phyloP scores from a whole-genome alignment of 495 filamentous ascomycete genomes.

The Saxophila tyrrhenica region DNA sequence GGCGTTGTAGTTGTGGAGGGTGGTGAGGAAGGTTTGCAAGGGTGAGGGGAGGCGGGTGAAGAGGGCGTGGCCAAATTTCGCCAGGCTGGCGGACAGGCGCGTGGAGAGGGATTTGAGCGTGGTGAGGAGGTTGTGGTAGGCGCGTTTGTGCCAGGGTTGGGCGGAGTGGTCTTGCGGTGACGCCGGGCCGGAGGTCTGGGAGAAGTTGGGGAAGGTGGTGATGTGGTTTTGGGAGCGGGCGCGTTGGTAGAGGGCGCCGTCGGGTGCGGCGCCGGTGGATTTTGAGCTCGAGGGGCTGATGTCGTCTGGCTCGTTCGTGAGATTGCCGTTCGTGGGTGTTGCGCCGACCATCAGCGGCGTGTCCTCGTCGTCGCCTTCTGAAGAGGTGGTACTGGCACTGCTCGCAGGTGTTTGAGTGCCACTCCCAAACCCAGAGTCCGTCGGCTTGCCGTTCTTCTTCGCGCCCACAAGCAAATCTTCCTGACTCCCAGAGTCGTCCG shows the following conservation, averaged over 20 bases:
- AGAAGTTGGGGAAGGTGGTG: slow-evolving; percentile 23
- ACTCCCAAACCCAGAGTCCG: slow-evolving; percentile 20
- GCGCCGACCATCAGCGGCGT: slow-evolving; percentile 21
- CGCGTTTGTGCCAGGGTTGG: background rate
- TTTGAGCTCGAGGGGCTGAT: background rate
- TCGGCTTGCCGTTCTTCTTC: slow-evolving; percentile 30
- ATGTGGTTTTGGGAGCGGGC: slow-evolving; percentile 21
- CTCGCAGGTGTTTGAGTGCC: slow-evolving; percentile 19
- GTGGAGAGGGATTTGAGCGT: background rate
- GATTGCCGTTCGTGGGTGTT: slow-evolving; percentile 36
- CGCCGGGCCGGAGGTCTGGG: background rate
- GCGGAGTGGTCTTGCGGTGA: background rate
- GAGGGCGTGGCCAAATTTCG: slow-evolving; percentile 11
- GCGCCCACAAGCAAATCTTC: slow-evolving; percentile 13
- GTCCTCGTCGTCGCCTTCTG: slow-evolving; percentile 16
- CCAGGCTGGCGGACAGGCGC: slow-evolving; percentile 3
- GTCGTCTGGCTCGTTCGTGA: slow-evolving; percentile 23
- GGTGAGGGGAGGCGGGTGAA: slow-evolving; percentile 45
- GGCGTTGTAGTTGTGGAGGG: slow-evolving; percentile 30
- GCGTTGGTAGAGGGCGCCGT: slow-evolving; percentile 6
- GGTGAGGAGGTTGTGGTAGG: slow-evolving; percentile 1
- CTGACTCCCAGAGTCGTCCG: slow-evolving; percentile 44
- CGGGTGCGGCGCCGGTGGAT: background rate
- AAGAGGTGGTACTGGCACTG: slow-evolving; percentile 1
- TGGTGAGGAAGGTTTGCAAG: slow-evolving; percentile 43